These are phyloP conservation scores for Leccinum incarnatum DNA, from an alignment of 768 basidiomycete genomes.

Conservation along the genomic window DNA sequence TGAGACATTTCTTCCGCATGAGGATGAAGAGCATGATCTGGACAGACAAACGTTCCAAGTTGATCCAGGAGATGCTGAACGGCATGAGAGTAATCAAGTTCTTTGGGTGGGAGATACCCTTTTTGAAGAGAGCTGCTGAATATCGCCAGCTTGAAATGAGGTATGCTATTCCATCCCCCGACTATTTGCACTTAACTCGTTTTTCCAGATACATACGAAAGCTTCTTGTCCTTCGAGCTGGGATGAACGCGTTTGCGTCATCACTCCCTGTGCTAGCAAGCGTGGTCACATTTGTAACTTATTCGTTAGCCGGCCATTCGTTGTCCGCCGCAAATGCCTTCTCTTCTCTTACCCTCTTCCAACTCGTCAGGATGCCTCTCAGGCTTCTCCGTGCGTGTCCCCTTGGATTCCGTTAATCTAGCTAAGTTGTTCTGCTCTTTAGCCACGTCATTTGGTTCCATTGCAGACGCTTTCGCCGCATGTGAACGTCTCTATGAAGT, in stretches of 20 bases:
- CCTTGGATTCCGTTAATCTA: slow-evolving; percentile 1
- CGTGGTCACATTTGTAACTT: slow-evolving; percentile 73
- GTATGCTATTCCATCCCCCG: slow-evolving; percentile 33
- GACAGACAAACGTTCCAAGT: neutral
- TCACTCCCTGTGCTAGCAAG: slow-evolving; percentile 77
- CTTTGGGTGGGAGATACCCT: slow-evolving; percentile 86
- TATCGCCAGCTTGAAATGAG: slow-evolving; percentile 71
- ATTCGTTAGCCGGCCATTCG: slow-evolving; percentile 66
- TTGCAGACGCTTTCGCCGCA: slow-evolving; percentile 83
- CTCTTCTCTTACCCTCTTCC: slow-evolving; percentile 45
- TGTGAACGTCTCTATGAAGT: slow-evolving; percentile 72
- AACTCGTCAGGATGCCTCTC: slow-evolving; percentile 75
- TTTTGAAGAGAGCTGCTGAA: slow-evolving; percentile 66
- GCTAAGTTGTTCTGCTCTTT: slow-evolving; percentile 2
- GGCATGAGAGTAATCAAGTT: slow-evolving; percentile 76
- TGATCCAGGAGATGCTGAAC: neutral
- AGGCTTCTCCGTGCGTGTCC: slow-evolving; percentile 57
- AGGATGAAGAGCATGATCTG: slow-evolving; percentile 31
- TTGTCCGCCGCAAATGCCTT: slow-evolving; percentile 75
- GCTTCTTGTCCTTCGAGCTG: slow-evolving; percentile 63
- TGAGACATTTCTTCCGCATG: slow-evolving; percentile 60
- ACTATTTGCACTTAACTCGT: neutral
- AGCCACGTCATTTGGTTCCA: slow-evolving; percentile 73
- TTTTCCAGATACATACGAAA: slow-evolving; percentile 57
- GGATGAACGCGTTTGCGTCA: slow-evolving; percentile 64